Evolutionary conservation across 2,329 filamentous ascomycete genomes (phyloP).

Genomic region (Diplodia mutila): DNA sequence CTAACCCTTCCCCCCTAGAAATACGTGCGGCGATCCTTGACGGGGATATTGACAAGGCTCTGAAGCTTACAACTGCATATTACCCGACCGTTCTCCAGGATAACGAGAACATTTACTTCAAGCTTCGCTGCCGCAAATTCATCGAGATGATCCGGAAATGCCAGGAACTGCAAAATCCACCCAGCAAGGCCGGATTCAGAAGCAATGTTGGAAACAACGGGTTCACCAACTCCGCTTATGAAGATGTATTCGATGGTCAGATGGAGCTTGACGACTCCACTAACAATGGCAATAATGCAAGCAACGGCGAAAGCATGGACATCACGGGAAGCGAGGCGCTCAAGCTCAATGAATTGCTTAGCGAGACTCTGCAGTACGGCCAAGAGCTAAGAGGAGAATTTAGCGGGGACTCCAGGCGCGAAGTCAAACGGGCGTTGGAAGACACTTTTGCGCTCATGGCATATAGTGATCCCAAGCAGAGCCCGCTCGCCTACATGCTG

Average conservation of each 20-base stretch:
- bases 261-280: constrained; percentile 63
- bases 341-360: constrained; percentile 58
- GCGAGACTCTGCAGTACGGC: constrained; percentile 77
- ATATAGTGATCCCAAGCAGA: constrained; percentile 78
- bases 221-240: constrained; percentile 46
- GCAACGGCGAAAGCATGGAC: constrained; percentile 33
- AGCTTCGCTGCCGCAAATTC: constrained; percentile 85
- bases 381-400: constrained; percentile 79
- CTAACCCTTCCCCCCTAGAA: constrained; percentile 54
- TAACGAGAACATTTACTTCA: constrained; percentile 85
- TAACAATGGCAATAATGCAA: constrained; percentile 28
- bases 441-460: constrained; percentile 90
- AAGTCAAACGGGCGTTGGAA: constrained; percentile 72
- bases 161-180: constrained; percentile 48
- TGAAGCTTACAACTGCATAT: constrained; percentile 77
- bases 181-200: constrained; percentile 36
- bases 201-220: constrained; percentile 32
- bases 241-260: constrained; percentile 54
- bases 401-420: constrained; percentile 67
- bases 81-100: constrained; percentile 81
- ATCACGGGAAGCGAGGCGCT: constrained; percentile 38
- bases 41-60: constrained; percentile 86
- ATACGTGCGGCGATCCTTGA: constrained; percentile 87
- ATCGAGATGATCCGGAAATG: constrained; percentile 73
- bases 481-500: constrained; percentile 76